These are phyloP conservation scores for Phytophthora gonapodyides DNA, from an alignment of 352 stramenopile species.

Conservation along the genomic window DNA sequence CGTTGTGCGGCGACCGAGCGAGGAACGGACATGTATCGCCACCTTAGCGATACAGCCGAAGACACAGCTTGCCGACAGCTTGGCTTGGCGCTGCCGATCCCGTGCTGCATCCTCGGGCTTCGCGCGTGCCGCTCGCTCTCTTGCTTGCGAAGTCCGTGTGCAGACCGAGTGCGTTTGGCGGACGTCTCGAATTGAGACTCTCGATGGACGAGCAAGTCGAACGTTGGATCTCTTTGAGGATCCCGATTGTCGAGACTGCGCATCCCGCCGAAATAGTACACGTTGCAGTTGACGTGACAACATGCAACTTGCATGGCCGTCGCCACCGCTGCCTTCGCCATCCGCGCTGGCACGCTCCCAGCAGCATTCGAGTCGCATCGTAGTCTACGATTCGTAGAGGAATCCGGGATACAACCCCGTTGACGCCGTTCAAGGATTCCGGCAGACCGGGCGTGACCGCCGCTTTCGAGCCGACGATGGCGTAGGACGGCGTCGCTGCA, in stretches of 20 bases:
- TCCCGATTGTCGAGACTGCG: conserved; percentile 18
- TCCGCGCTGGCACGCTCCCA: too few relatives aligned
- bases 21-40: conserved; percentile 17
- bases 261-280: conserved; percentile 12
- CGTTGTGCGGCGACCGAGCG: conserved; percentile 7
- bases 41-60: conserved; percentile 32
- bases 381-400: too few relatives aligned
- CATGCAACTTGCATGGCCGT: not conserved
- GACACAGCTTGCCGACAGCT: conserved; percentile 22
- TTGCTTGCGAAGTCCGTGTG: not conserved
- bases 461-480: conserved; percentile 17
- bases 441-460: conserved; percentile 3
- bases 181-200: too few relatives aligned
- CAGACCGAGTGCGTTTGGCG: too few relatives aligned
- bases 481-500: conserved; percentile 1
- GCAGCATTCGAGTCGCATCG: not conserved
- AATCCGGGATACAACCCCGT: not conserved
- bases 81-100: conserved; percentile 14
- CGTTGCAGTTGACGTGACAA: not conserved
- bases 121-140: conserved; percentile 10
- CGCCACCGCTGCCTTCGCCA: not conserved
- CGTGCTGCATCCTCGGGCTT: not conserved
- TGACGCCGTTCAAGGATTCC: conserved; percentile 19
- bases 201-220: conserved; percentile 33
- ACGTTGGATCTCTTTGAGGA: conserved; percentile 2